These are phyloP conservation scores for Funneliformis caledonium DNA, from an alignment of 371 early-diverging fungal genomes.

Conservation along the genomic window DNA sequence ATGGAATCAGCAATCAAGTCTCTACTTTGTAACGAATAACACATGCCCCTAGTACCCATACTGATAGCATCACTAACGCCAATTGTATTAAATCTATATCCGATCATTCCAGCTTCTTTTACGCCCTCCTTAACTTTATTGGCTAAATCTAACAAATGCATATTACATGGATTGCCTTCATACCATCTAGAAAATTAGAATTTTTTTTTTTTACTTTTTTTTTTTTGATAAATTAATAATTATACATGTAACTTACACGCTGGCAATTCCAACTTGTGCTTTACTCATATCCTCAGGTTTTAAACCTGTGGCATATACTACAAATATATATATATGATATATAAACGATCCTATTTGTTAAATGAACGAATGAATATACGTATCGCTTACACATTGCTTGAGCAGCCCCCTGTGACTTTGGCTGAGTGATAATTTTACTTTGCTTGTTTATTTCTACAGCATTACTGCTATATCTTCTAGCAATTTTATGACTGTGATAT, in stretches of 20 bases:
- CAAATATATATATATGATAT: neutral
- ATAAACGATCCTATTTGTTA: neutral
- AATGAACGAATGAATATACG: too few species aligned
- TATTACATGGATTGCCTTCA: conserved; percentile 99
- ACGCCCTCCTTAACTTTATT: conserved; percentile 91
- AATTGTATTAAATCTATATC: conserved; percentile 95
- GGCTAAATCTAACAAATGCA: conserved; percentile 94
- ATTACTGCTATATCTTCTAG: neutral
- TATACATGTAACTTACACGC: conserved; percentile 67
- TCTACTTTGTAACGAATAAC: conserved; percentile 93
- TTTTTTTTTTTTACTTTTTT: neutral
- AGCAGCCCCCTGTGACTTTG: conserved; percentile 91
- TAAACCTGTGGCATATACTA: conserved; percentile 92
- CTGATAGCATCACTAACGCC: conserved; percentile 97
- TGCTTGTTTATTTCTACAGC: conserved; percentile 66
- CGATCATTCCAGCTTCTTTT: conserved; percentile 83
- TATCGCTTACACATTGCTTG: conserved; percentile 89
- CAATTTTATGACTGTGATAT: conserved; percentile 25
- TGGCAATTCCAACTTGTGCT: conserved; percentile 93
- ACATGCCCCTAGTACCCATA: conserved; percentile 96
- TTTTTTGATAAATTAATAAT: neutral
- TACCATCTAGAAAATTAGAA: conserved; percentile 70
- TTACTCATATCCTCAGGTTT: conserved; percentile 79
- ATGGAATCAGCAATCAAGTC: conserved; percentile 98
- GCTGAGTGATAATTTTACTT: conserved; percentile 88